phyloP scores from a whole-genome alignment of 805 yeast species.

The Starmerella powellii region DNA sequence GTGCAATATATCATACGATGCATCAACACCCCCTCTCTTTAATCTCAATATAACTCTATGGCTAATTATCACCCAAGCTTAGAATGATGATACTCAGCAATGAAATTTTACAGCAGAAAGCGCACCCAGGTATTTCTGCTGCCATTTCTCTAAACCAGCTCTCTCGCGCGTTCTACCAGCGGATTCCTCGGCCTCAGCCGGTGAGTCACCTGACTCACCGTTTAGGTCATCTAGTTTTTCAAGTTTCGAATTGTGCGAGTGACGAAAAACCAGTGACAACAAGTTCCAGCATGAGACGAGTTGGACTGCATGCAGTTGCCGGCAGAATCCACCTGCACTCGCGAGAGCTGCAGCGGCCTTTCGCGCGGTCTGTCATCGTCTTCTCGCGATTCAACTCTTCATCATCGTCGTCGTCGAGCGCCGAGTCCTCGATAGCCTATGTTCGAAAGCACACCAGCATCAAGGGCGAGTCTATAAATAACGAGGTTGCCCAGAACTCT shows the following conservation, averaged over 20 bases:
- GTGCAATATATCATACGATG: too few species aligned
- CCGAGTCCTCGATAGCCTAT: slow-evolving; percentile 6
- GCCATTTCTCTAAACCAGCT: too few species aligned
- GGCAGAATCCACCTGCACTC: background rate
- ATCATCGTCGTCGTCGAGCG: background rate
- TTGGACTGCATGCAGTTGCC: background rate
- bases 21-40: too few species aligned
- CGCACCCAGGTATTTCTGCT: too few species aligned
- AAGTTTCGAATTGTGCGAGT: background rate
- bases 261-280: background rate
- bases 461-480: slow-evolving; percentile 31
- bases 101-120: too few species aligned
- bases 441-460: slow-evolving; percentile 19
- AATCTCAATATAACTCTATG: too few species aligned
- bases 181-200: too few species aligned
- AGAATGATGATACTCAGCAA: too few species aligned
- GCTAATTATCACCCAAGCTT: too few species aligned
- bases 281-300: background rate
- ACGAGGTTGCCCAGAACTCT: slow-evolving; percentile 44
- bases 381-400: slow-evolving; percentile 4
- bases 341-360: background rate
- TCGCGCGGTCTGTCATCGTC: background rate
- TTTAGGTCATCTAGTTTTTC: background rate
- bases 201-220: too few species aligned
- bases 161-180: too few species aligned